These are phyloP conservation scores for Epichloe festucae DNA, from an alignment of 2,329 filamentous ascomycete species.

Conservation along the genomic window DNA sequence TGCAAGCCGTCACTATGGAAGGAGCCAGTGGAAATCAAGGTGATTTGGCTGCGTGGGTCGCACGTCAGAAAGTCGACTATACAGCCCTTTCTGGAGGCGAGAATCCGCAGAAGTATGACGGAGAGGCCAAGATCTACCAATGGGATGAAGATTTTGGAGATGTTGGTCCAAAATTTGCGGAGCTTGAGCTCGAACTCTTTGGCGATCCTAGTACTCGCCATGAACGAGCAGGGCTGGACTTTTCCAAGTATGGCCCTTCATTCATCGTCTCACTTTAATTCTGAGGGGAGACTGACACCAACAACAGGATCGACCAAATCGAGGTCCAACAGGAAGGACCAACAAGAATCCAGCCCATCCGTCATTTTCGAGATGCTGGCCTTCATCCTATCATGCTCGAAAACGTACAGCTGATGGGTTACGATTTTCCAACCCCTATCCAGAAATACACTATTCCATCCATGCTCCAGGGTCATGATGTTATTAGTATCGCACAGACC, in stretches of 20 bases:
- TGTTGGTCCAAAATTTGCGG: constrained; percentile 56
- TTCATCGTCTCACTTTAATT: background rate
- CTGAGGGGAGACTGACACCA: background rate
- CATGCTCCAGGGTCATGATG: constrained; percentile 61
- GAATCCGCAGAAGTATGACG: constrained; percentile 27
- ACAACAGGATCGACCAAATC: constrained; percentile 39
- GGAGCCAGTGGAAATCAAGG: background rate
- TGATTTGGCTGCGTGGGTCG: constrained; percentile 25
- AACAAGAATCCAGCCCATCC: constrained; percentile 35
- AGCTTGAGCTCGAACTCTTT: constrained; percentile 68
- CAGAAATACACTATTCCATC: constrained; percentile 77
- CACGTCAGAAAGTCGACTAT: constrained; percentile 37
- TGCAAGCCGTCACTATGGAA: background rate
- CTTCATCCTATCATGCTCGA: constrained; percentile 72
- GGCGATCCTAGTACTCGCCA: constrained; percentile 38
- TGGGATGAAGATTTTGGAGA: constrained; percentile 83
- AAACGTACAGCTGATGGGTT: constrained; percentile 64
- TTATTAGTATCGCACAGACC: constrained; percentile 86
- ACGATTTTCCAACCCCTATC: constrained; percentile 66
- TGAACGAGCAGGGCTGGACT: constrained; percentile 43
- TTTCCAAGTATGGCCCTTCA: constrained; percentile 40
- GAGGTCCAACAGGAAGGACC: constrained; percentile 45
- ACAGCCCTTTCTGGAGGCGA: constrained; percentile 12
- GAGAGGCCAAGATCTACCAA: constrained; percentile 57
- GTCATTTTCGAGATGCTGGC: constrained; percentile 59